Evolutionary conservation across 768 basidiomycete species (phyloP), one percentile per base, ranked within the genome.

Genomic region (Amanita thiersii): DNA sequence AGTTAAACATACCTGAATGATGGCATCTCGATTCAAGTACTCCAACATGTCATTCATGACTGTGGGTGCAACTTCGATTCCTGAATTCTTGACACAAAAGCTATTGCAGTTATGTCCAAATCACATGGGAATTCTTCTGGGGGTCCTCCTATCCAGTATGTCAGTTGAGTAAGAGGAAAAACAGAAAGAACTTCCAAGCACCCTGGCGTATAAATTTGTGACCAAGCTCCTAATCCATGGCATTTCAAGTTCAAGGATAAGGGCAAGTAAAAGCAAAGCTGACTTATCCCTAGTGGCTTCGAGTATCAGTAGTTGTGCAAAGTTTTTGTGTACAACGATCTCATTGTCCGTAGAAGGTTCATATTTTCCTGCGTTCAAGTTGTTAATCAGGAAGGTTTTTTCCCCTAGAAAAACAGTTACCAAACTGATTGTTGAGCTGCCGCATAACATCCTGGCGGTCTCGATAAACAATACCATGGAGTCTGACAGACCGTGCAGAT

Each of bases 11-110:
- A 66, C 72, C 59, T 69, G 64, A 25, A 73, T 60, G 40, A 79
- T 77, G 14, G 71, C 73, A 46, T 79, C 73, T 6, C 57, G 48
- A 39, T 72, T 65, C 5, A 64, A 49, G 44, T 72, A 73, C 25
- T 68, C 54, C 3, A 79, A 62, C 68, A 79, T 79, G 43, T 79
- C 73, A 49, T 78, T 67, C 65, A 80, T 69, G 6, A 78, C 61
- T 2, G 65, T 62, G 25, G 57, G 51, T 2, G 63, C 61, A 8
- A 66, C 49, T 9, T 52, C 55, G 15, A 57, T 54, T 28, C 59
- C 56, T 10, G 52, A 52, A 44, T 56, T 43, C 20, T 65, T 56
- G 21, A 77, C 61, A 1, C 68, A 72, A 19, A 77, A 11, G 59
- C 76, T 8, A 79, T 41, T 3, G 78, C 75, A 0, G 78, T 79